phyloP scores from a whole-genome alignment of 768 basidiomycete species.

The Russula lepida region DNA sequence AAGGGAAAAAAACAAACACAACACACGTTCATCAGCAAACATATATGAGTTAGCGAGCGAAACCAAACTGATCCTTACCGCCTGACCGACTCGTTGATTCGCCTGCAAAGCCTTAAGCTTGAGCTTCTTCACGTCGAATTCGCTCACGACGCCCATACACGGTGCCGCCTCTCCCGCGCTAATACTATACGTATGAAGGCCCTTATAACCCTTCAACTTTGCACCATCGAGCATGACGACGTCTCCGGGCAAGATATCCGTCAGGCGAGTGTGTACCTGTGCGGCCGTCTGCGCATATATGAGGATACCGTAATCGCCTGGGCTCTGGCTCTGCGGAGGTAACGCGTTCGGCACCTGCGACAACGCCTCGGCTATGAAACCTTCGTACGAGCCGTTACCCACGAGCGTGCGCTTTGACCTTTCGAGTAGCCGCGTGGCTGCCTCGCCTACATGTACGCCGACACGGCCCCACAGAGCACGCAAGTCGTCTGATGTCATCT shows the following conservation, averaged over 20 bases:
- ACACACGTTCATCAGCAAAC: neutral
- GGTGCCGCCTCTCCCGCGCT: conserved; percentile 45
- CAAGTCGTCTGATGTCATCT: conserved; percentile 53
- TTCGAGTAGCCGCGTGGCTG: conserved; percentile 57
- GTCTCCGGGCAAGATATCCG: conserved; percentile 85
- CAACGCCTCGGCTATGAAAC: conserved; percentile 65
- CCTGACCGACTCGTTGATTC: conserved; percentile 76
- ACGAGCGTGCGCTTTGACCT: conserved; percentile 71
- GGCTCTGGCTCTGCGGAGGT: conserved; percentile 28
- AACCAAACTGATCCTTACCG: conserved; percentile 32
- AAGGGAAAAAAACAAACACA: neutral
- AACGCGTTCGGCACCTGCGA: conserved; percentile 56
- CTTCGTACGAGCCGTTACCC: conserved; percentile 77
- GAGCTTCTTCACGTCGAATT: conserved; percentile 80
- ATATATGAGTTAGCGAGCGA: neutral
- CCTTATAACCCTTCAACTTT: conserved; percentile 73
- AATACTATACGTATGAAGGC: conserved; percentile 64
- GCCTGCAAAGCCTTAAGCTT: conserved; percentile 84
- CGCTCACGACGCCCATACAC: conserved; percentile 66
- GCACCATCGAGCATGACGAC: conserved; percentile 68
- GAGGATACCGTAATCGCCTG: conserved; percentile 58
- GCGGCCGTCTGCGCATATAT: conserved; percentile 64
- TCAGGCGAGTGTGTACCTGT: conserved; percentile 60
- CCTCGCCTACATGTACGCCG: conserved; percentile 65
- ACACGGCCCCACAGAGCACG: conserved; percentile 62